phyloP scores from a whole-genome alignment of 2,329 filamentous ascomycete species.

The Metarhizium anisopliae region DNA sequence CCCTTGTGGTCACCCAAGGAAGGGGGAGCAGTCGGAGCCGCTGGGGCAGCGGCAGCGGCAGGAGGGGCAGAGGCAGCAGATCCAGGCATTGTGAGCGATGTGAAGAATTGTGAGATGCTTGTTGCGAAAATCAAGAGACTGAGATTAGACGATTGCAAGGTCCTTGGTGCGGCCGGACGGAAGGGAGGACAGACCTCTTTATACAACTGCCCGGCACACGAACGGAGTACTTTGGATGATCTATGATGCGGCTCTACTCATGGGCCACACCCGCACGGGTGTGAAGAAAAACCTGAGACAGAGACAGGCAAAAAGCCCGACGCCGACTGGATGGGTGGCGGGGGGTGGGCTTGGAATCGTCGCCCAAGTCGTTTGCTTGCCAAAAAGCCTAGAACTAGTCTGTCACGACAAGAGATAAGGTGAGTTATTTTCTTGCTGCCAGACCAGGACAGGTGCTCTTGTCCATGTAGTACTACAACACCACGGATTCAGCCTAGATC shows the following conservation, averaged over 20 bases:
- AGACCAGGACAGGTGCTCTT: not conserved
- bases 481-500: not conserved
- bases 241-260: not conserved
- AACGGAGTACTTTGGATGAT: not conserved
- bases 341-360: not conserved
- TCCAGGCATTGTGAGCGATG: conserved; percentile 10
- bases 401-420: not conserved
- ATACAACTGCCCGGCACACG: not conserved
- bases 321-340: not conserved
- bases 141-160: too few species aligned
- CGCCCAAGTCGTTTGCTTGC: not conserved
- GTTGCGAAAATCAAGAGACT: too few species aligned
- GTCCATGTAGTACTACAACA: not conserved
- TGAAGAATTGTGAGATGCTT: not conserved
- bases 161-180: not conserved
- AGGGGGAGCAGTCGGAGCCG: conserved; percentile 10
- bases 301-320: not conserved
- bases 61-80: conserved; percentile 9
- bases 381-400: not conserved
- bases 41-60: conserved; percentile 8
- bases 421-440: conserved; percentile 2
- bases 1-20: conserved; percentile 27
- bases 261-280: not conserved
- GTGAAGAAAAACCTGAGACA: not conserved
- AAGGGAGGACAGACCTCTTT: not conserved